phyloP scores from a whole-genome alignment of 371 early-diverging fungal species.

The Zychaea mexicana region DNA sequence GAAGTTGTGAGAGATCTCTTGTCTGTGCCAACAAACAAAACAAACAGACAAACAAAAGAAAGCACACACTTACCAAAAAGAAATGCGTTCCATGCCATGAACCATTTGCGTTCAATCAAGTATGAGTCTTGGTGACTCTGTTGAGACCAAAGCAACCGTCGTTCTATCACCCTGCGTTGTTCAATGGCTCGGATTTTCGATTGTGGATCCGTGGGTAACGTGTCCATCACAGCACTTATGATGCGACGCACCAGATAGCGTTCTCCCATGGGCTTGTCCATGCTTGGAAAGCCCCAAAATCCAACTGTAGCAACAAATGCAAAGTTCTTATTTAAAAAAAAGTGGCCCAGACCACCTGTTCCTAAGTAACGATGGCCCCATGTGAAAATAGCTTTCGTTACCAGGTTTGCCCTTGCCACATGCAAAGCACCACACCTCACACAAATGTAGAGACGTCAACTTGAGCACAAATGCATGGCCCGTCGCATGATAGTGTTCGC shows the following conservation, averaged over 20 bases:
- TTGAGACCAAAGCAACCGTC: not conserved
- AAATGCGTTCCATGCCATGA: slow-evolving; percentile 11
- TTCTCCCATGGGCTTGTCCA: slow-evolving; percentile 9
- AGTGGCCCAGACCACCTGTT: too few species aligned
- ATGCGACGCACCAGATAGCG: not conserved
- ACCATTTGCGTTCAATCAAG: slow-evolving; percentile 1
- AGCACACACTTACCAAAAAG: not conserved
- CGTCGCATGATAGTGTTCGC: slow-evolving; percentile 10
- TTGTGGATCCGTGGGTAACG: not conserved
- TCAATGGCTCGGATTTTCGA: not conserved
- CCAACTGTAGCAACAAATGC: not conserved
- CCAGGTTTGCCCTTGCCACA: slow-evolving; percentile 13
- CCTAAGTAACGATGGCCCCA: not conserved
- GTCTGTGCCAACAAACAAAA: not conserved
- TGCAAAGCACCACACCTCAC: slow-evolving; percentile 17
- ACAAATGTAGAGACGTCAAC: slow-evolving; percentile 10
- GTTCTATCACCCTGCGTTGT: slow-evolving; percentile 5
- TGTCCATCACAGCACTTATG: not conserved
- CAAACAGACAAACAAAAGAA: not conserved
- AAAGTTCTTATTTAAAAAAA: too few species aligned
- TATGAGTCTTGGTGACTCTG: slow-evolving; percentile 1
- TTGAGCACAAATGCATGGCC: slow-evolving; percentile 7
- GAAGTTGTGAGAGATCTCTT: not conserved
- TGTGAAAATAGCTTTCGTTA: not conserved
- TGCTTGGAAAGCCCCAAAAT: slow-evolving; percentile 13